These are phyloP conservation scores for Verticillium longisporum DNA, from an alignment of 2,329 filamentous ascomycete genomes.

Conservation along the genomic window DNA sequence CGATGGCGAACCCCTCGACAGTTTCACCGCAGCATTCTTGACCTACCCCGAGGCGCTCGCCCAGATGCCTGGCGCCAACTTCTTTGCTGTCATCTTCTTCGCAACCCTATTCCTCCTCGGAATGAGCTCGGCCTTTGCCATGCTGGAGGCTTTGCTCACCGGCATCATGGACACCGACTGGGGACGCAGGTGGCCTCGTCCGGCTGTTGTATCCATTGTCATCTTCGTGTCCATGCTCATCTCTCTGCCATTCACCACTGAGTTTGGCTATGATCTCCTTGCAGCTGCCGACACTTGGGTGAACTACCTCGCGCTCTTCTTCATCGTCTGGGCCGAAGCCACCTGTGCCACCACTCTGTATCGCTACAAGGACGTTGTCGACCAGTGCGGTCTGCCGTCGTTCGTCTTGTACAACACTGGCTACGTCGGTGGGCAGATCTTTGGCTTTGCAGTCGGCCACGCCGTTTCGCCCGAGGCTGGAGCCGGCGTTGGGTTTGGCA, in stretches of 20 bases:
- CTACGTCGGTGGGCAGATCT: conserved; percentile 39
- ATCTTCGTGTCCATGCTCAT: conserved; percentile 39
- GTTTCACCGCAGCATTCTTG: conserved; percentile 47
- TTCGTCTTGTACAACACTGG: conserved; percentile 36
- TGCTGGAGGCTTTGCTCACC: conserved; percentile 44
- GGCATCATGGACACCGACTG: conserved; percentile 36
- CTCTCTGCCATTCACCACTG: conserved; percentile 45
- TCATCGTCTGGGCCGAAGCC: conserved; percentile 43
- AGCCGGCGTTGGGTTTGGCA: conserved; percentile 40
- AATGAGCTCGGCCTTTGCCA: conserved; percentile 45
- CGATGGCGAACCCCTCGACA: conserved; percentile 29
- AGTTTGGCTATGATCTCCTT: conserved; percentile 46
- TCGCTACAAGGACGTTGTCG: conserved; percentile 36
- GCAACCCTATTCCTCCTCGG: conserved; percentile 47
- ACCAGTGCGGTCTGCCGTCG: conserved; percentile 31
- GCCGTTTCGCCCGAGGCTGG: conserved; percentile 30
- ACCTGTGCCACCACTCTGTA: conserved; percentile 43
- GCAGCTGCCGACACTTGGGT: conserved; percentile 46
- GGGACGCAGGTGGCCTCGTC: conserved; percentile 32
- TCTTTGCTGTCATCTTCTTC: conserved; percentile 47
- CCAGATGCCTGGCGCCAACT: conserved; percentile 48
- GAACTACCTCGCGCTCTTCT: conserved; percentile 43
- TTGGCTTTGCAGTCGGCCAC: conserved; percentile 42
- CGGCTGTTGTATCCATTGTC: conserved; percentile 34
- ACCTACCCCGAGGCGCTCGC: conserved; percentile 45